Conservation (phyloP, 1,139 yeast genomes). For the Blastobotrys proliferans region DNA sequence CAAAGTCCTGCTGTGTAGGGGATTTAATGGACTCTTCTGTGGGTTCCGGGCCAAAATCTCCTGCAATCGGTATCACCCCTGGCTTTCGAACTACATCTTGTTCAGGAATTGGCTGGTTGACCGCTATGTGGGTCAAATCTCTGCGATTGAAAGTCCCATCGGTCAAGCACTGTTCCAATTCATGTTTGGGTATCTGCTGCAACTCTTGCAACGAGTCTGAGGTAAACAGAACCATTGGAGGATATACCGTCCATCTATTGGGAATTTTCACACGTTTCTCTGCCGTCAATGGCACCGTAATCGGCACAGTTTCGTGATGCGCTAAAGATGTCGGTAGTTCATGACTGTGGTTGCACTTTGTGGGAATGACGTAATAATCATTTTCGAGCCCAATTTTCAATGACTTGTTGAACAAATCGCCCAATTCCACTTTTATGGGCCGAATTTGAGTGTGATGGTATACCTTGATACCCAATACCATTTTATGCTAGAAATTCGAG, state of each 20-base stretch:
- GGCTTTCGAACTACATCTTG: constrained; percentile 60
- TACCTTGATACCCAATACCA: constrained; percentile 13
- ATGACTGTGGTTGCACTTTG: constrained; percentile 1
- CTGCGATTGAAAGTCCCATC: constrained; percentile 1
- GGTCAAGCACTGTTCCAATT: not conserved
- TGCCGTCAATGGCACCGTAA: not conserved
- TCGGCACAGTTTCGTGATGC: not conserved
- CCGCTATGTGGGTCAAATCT: constrained; percentile 58
- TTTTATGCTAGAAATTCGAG: too few species aligned
- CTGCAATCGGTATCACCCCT: constrained; percentile 54
- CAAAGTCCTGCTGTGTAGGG: constrained; percentile 47
- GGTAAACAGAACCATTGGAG: constrained; percentile 61
- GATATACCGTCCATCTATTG: constrained; percentile 55
- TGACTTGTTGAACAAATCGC: constrained; percentile 17
- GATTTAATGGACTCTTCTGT: constrained; percentile 26
- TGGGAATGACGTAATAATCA: constrained; percentile 13
- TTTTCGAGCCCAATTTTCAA: constrained; percentile 5
- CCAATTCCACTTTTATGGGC: constrained; percentile 30
- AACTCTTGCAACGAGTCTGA: constrained; percentile 27
- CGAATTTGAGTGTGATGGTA: constrained; percentile 23
- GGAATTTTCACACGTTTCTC: not conserved
- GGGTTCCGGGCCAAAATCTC: constrained; percentile 56
- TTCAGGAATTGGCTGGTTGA: constrained; percentile 64
- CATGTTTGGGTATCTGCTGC: not conserved
- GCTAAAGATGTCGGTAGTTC: constrained; percentile 3